Evolutionary conservation across 345 rosid genomes (phyloP).

Genomic region (Barbarea vulgaris): DNA sequence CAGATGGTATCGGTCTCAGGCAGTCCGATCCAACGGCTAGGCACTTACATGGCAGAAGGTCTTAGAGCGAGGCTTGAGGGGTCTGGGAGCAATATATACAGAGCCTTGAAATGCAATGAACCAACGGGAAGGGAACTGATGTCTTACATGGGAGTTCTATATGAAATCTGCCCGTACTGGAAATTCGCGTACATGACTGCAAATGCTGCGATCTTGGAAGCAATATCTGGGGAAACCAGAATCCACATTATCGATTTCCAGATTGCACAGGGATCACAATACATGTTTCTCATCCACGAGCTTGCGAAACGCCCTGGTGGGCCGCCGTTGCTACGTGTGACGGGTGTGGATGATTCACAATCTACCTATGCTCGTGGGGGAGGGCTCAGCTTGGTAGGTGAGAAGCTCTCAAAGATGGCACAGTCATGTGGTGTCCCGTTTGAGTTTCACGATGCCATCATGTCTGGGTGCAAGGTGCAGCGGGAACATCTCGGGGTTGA

Average conservation of each 20-base stretch:
- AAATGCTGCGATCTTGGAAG: slow-evolving; percentile 72
- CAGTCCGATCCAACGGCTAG: slow-evolving; percentile 77
- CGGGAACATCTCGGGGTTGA: slow-evolving; percentile 59
- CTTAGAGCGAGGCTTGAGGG: slow-evolving; percentile 86
- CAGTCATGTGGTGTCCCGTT: slow-evolving; percentile 60
- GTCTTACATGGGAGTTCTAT: slow-evolving; percentile 89
- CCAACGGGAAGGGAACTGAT: slow-evolving; percentile 86
- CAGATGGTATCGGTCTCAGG: slow-evolving; percentile 90
- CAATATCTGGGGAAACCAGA: slow-evolving; percentile 57
- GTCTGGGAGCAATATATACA: slow-evolving; percentile 87
- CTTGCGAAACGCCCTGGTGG: slow-evolving; percentile 71
- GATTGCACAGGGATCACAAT: slow-evolving; percentile 89
- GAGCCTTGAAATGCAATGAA: slow-evolving; percentile 73
- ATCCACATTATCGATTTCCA: slow-evolving; percentile 90
- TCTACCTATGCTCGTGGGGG: slow-evolving; percentile 94
- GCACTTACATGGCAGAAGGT: slow-evolving; percentile 93
- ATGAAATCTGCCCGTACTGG: slow-evolving; percentile 84
- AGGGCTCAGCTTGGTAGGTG: slow-evolving; percentile 73
- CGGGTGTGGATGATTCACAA: slow-evolving; percentile 93
- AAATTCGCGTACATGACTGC: slow-evolving; percentile 83
- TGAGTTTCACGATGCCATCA: slow-evolving; percentile 75
- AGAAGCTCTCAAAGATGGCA: slow-evolving; percentile 57
- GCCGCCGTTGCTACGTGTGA: slow-evolving; percentile 69
- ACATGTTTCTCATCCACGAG: slow-evolving; percentile 58
- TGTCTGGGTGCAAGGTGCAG: slow-evolving; percentile 70